Base-by-base conservation (phyloP, 2,329 filamentous ascomycete species). In the Trichophyton verrucosum region DNA sequence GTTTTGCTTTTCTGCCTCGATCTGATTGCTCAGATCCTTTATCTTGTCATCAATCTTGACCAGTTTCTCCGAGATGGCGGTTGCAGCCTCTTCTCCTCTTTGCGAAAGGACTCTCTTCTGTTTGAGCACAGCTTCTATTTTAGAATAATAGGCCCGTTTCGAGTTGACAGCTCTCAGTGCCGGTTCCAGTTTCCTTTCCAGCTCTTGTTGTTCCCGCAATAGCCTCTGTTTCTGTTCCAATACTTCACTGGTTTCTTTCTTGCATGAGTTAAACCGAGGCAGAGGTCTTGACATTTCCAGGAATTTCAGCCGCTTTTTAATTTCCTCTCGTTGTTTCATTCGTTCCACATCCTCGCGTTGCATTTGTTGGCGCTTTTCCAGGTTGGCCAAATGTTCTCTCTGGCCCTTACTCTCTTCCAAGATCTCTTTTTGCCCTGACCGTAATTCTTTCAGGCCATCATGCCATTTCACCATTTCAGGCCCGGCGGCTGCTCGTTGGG, bases 401-500 rank as follows among this genome's bases (percentile, higher is more conserved):
- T 88, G 82, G 2, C 75, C 77, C 17, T 82, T 79, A 36, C 84
- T 80, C 59, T 82, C 78, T 17, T 78, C 73, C 65, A 86, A 80
- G 1, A 86, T 67, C 22, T 79, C 77, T 67, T 88, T 91, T 69
- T 94, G 85, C 36, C 85, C 79, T 58, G 78, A 82, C 63, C 91
- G 84, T 47, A 92, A 75, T 1, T 77, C 77, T 69, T 88, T 94
- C 17, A 99, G 80, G 63, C 85, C 73, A 2, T 85, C 80, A 70
- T 97, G 91, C 84, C 85, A 89, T 22, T 83, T 75, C 3, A 89
- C 80, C 83, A 97, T 91, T 63, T 95, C 78, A 53, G 86, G 80
- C 0, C 89, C 86, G 0, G 91, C 94, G 5, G 91, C 91, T 38
- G 94, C 94, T 69, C 91, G 85, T 64, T 96, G 85, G 0, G 94